Evolutionary conservation across 441 rosid species (phyloP), one percentile per base, ranked within the genome.

Genomic region (Adansonia rubrostipa): DNA sequence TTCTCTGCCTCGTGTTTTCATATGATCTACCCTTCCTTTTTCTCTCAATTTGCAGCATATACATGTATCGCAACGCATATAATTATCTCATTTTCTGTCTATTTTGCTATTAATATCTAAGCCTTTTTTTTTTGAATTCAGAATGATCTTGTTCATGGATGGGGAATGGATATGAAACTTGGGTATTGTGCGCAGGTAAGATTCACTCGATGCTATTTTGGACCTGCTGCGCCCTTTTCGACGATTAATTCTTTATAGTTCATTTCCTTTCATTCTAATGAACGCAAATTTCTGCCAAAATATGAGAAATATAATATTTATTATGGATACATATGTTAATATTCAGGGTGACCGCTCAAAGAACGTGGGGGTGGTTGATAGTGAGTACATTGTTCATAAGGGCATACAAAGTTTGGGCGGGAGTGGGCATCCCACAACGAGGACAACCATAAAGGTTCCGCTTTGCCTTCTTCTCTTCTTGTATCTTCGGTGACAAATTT

Each of bases 151-250:
- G 92, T 93, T 62, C 97, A 94, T 66, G 99, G 97, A 82, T 96
- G 99, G 99, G 98, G 98, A 81, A 75, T 96, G 91, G 99, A 96
- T 83, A 91, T 94, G 87, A 92, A 96, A 83, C 98, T 96, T 24
- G 98, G 99, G 47, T 93, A 96, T 78, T 96, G 98, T 77, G 97
- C 97, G 5, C 98, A 91, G 94, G 99, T 92, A 69, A 85, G 50
- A 60, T 75, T 51, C 10, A 4, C 28, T 45, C 6, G 14, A 7
- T 20, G 20, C 36, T 10, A 22, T 76, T 62, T 51, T 70, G 13
- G 2, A 45, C 58, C 58, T 45, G 47, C 13, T 60, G 45, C 44
- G 56, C 73, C 54, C 15, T 20, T 47, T 28, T 54, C 2, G n/a
- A 45, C 54, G 4, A 10, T n/a, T 62, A 9, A 68, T 45, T 71